Evolutionary conservation across 2,329 filamentous ascomycete genomes (phyloP).

Genomic region (Calonectria pauciramosa): DNA sequence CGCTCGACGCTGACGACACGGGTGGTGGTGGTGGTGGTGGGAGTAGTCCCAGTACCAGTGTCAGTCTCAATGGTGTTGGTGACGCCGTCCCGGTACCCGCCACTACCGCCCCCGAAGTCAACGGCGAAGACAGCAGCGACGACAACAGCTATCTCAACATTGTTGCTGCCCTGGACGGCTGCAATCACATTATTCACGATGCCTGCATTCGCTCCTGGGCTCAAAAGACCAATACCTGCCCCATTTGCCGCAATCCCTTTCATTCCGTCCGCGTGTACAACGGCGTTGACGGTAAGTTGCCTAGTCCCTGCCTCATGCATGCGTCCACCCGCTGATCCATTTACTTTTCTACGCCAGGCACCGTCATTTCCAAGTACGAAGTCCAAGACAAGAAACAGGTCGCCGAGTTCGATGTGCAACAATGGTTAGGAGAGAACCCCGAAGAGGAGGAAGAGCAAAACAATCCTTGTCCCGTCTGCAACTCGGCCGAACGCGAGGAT

Average conservation of each 20-base stretch:
- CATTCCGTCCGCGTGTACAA: conserved; percentile 90
- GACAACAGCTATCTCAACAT: conserved; percentile 56
- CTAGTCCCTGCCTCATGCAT: conserved; percentile 32
- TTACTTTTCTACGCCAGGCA: conserved; percentile 58
- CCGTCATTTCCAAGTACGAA: conserved; percentile 68
- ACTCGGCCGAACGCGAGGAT: conserved; percentile 83
- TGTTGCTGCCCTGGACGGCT: conserved; percentile 77
- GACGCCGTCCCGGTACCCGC: conserved; percentile 42
- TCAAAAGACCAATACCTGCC: conserved; percentile 96
- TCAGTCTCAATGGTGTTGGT: conserved; percentile 38
- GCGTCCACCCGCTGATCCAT: conserved; percentile 36
- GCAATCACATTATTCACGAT: conserved; percentile 93
- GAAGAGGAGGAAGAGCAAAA: conserved; percentile 79
- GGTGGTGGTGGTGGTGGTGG: conserved; percentile 26
- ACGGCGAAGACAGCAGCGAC: conserved; percentile 29
- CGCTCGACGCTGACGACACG: conserved; percentile 38
- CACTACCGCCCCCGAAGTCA: conserved; percentile 39
- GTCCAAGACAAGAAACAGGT: conserved; percentile 91
- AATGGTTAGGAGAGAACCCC: conserved; percentile 78
- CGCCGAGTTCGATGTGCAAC: conserved; percentile 86
- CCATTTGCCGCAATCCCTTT: conserved; percentile 94
- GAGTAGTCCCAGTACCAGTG: conserved; percentile 36
- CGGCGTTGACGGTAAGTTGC: conserved; percentile 79
- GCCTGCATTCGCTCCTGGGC: conserved; percentile 95
- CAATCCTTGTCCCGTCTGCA: conserved; percentile 87